Evolutionary conservation across 331 rosid species (phyloP).

Genomic region (Malus hybrid): DNA sequence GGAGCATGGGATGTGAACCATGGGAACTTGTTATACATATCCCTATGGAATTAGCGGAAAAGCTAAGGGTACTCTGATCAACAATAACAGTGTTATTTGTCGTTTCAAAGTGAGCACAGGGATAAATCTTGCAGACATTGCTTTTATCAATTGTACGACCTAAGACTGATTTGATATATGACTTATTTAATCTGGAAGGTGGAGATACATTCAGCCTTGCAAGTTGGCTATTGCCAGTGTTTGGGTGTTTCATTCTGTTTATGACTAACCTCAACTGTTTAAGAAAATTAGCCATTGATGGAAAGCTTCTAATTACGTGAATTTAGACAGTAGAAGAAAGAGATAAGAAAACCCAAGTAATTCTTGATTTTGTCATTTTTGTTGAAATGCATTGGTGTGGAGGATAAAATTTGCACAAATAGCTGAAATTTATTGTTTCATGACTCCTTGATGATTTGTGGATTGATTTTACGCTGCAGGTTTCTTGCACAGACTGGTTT

Average conservation of each 20-base stretch:
- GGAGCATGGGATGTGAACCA: background rate
- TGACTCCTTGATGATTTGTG: conserved; percentile 6
- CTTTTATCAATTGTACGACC: background rate
- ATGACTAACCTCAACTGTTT: background rate
- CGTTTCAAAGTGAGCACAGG: background rate
- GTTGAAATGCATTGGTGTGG: background rate
- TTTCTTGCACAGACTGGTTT: conserved; percentile 81
- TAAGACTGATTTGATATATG: background rate
- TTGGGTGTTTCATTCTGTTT: background rate
- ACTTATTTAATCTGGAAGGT: background rate
- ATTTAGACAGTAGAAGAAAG: background rate
- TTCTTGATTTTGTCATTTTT: conserved; percentile 5
- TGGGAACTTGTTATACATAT: background rate
- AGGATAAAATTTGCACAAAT: background rate
- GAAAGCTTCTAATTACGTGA: background rate
- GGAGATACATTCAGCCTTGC: background rate
- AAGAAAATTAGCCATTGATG: background rate
- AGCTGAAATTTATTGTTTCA: conserved; percentile 2
- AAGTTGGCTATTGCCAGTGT: background rate
- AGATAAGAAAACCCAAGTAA: background rate
- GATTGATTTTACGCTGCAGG: conserved; percentile 41
- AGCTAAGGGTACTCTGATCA: background rate
- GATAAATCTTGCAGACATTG: background rate
- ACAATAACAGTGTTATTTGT: background rate
- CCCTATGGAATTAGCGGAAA: background rate